Percentiles rank a stretch among this genome's conserved stretches.
phyloP scores from a whole-genome alignment of 495 filamentous ascomycete genomes.

The Chaetomium tenue region DNA sequence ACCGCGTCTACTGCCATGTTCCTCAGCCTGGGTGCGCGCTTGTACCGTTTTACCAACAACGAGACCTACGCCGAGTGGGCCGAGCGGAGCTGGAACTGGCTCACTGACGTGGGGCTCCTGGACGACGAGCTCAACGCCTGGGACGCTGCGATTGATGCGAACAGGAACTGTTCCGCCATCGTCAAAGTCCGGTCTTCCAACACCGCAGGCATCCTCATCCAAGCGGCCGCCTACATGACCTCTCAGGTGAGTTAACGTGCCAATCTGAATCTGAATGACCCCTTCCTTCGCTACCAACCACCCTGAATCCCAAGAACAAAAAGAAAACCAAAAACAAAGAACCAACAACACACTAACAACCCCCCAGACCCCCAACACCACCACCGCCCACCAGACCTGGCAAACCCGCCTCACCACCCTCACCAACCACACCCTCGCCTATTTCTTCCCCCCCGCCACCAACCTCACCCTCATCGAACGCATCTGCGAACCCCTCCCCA shows the following conservation, averaged over 20 bases:
- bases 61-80: conserved; percentile 76
- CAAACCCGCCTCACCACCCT: conserved; percentile 56
- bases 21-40: conserved; percentile 74
- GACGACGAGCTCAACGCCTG: conserved; percentile 60
- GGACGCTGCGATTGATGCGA: conserved; percentile 57
- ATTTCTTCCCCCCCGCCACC: conserved; percentile 60
- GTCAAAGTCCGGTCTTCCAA: conserved; percentile 66
- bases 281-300: not conserved
- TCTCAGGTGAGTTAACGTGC: no score
- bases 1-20: conserved; percentile 60
- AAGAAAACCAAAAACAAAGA: not conserved
- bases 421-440: conserved; percentile 54
- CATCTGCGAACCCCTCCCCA: conserved; percentile 57
- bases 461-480: conserved; percentile 66
- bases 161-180: conserved; percentile 51
- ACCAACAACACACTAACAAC: no score
- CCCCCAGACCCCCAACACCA: conserved; percentile 28
- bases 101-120: conserved; percentile 59
- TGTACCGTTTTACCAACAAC: conserved; percentile 75
- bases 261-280: conserved; percentile 51
- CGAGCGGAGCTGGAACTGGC: conserved; percentile 72
- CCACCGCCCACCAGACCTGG: conserved; percentile 44
- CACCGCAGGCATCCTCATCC: conserved; percentile 66
- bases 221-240: conserved; percentile 69
- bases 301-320: not conserved